A percentile compares a stretch with the other conserved stretches of the same genome.
Evolutionary conservation across 441 rosid genomes (phyloP).

Genomic region (Populus hybrid): DNA sequence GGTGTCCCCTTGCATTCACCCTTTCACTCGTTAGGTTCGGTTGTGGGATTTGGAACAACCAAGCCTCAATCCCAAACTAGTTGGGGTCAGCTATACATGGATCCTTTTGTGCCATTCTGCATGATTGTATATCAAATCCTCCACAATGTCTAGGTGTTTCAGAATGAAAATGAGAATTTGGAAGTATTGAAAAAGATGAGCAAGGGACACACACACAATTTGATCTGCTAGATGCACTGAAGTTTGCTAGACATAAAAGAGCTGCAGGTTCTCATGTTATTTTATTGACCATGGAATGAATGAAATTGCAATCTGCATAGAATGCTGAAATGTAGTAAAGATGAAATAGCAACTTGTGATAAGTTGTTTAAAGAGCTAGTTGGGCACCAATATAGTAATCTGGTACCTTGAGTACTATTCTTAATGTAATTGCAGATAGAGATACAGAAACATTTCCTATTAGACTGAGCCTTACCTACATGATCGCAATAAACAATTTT

Average conservation of each 20-base stretch:
- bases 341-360: background rate
- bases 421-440: background rate
- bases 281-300: background rate
- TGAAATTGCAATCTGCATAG: background rate
- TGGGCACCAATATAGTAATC: background rate
- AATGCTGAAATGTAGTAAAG: background rate
- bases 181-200: background rate
- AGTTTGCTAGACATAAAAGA: background rate
- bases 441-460: background rate
- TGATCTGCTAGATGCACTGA: background rate
- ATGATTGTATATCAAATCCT: background rate
- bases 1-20: background rate
- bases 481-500: background rate
- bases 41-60: background rate
- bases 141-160: background rate
- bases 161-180: background rate
- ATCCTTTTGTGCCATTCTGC: background rate
- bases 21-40: background rate
- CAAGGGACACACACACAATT: background rate
- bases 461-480: background rate
- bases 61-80: background rate
- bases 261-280: background rate
- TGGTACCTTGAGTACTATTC: background rate
- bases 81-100: background rate
- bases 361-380: background rate